Conservation (phyloP, 2,329 filamentous ascomycete genomes). For the Aspergillus costaricaensis region DNA sequence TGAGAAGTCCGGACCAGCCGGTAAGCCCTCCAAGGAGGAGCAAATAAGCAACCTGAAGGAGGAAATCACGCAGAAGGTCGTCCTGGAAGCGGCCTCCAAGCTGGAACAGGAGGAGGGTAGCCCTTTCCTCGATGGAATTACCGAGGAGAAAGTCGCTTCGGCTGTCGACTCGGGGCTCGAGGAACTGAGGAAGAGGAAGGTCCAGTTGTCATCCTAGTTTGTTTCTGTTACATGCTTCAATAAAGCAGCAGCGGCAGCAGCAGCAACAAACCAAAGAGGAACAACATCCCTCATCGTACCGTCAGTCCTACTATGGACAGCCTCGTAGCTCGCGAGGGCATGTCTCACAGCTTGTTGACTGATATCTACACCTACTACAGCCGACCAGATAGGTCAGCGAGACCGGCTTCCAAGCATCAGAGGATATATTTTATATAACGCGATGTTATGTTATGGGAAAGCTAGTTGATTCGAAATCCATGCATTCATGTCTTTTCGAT, state of each 20-base stretch:
- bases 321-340: neutral
- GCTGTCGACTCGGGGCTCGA: slow-evolving; percentile 71
- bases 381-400: neutral
- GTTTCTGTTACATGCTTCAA: neutral
- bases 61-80: slow-evolving; percentile 32
- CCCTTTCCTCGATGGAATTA: slow-evolving; percentile 29
- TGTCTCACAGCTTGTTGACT: neutral
- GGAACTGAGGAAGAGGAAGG: slow-evolving; percentile 65
- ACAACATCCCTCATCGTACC: neutral
- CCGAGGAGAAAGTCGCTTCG: slow-evolving; percentile 24
- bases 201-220: slow-evolving; percentile 17
- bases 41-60: slow-evolving; percentile 19
- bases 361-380: neutral
- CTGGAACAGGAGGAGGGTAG: slow-evolving; percentile 34
- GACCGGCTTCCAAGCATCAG: neutral
- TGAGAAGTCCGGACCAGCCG: slow-evolving; percentile 15
- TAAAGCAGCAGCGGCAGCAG: slow-evolving; percentile 4
- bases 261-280: neutral
- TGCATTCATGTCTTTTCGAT: neutral
- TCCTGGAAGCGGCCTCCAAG: slow-evolving; percentile 39
- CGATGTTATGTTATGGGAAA: neutral
- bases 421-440: neutral
- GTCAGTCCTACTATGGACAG: neutral
- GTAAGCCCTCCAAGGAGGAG: slow-evolving; percentile 19
- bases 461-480: neutral